Conservation (phyloP, 306 rosid species). For the Sicyos edulis region DNA sequence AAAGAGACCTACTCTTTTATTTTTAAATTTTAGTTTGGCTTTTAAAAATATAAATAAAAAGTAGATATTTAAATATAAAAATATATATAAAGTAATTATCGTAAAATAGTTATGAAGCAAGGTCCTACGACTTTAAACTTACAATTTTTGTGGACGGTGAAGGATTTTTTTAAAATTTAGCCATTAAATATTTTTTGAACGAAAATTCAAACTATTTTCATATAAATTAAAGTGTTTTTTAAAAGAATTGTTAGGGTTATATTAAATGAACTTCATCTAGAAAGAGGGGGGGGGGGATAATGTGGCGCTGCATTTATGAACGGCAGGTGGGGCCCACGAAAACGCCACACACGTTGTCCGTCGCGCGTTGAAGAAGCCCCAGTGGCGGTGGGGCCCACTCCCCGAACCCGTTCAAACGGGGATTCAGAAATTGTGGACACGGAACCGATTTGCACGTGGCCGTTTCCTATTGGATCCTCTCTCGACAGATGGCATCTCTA, state of each 20-base stretch:
- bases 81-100: no score
- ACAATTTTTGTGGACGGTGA: no score
- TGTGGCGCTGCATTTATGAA: neutral
- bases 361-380: neutral
- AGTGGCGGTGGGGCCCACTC: neutral
- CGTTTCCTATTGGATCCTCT: neutral
- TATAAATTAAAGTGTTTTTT: no score
- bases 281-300: neutral
- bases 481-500: slow-evolving; percentile 12
- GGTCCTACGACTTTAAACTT: no score
- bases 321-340: neutral
- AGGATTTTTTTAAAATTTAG: no score
- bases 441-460: neutral
- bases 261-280: neutral
- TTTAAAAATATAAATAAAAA: no score
- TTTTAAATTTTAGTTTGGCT: no score
- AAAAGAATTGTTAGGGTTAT: neutral
- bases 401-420: neutral
- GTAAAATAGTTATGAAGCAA: no score
- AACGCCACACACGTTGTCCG: slow-evolving; percentile 6
- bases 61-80: no score
- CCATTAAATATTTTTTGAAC: no score
- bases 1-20: no score
- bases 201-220: no score
- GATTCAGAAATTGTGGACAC: neutral